A percentile compares a stretch with the other conserved stretches of the same genome.
Conservation (phyloP, 192 early-diverging fungal species). For the Coemansia sp. region DNA sequence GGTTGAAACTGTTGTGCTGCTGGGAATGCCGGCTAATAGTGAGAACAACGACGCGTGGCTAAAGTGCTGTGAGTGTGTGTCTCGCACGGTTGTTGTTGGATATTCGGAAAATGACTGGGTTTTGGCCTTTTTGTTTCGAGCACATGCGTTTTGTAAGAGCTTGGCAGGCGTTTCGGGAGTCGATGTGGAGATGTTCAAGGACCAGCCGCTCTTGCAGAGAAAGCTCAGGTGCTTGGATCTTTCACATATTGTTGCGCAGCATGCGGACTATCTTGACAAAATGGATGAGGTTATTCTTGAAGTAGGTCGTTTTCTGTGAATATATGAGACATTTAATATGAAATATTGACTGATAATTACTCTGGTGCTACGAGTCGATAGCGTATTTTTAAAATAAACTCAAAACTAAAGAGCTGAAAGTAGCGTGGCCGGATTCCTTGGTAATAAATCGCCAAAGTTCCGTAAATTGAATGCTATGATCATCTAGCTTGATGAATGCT, state of each 20-base stretch:
- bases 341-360: background rate
- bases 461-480: too few species aligned
- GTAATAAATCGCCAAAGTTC: too few species aligned
- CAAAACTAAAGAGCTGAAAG: too few species aligned
- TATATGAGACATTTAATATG: background rate
- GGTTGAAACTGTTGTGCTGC: constrained; percentile 66
- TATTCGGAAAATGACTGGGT: constrained; percentile 65
- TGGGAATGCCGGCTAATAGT: constrained; percentile 66
- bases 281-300: constrained; percentile 42
- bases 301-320: constrained; percentile 16
- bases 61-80: constrained; percentile 57
- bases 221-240: constrained; percentile 37
- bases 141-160: constrained; percentile 42
- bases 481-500: too few species aligned
- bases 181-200: constrained; percentile 26
- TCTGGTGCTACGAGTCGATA: too few species aligned
- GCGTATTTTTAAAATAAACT: too few species aligned
- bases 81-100: constrained; percentile 63
- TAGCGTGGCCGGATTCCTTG: too few species aligned
- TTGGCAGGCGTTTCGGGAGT: constrained; percentile 44
- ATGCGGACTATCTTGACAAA: constrained; percentile 36
- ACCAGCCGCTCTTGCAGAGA: constrained; percentile 24
- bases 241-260: constrained; percentile 20
- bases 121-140: constrained; percentile 66
- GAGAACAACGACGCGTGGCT: constrained; percentile 56